Conservation (phyloP, 1,284 basidiomycete species). For the Apiotrichum domesticum region DNA sequence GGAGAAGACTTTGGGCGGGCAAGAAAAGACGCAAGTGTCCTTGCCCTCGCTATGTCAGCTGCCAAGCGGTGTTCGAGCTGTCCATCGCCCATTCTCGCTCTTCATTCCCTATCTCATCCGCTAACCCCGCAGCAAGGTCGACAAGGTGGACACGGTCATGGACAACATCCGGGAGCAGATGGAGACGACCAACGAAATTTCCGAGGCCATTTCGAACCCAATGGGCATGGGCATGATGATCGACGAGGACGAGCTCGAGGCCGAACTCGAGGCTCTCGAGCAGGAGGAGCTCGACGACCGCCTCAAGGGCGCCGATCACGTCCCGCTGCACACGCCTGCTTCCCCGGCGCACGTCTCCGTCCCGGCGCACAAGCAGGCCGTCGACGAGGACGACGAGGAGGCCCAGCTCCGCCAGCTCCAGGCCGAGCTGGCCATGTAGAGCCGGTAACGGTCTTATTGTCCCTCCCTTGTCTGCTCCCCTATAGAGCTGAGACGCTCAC, state of each 20-base stretch:
- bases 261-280: conserved; percentile 83
- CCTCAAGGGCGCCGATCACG: conserved; percentile 81
- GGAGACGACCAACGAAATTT: conserved; percentile 91
- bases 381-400: conserved; percentile 85
- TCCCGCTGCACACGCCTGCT: conserved; percentile 76
- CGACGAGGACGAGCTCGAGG: conserved; percentile 80
- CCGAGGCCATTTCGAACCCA: conserved; percentile 84
- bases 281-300: conserved; percentile 85
- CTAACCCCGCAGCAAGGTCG: conserved; percentile 55
- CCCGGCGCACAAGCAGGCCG: conserved; percentile 2
- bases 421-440: conserved; percentile 78
- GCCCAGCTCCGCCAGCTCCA: conserved; percentile 86
- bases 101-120: neutral
- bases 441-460: too few relatives aligned
- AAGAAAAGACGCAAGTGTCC: too few relatives aligned
- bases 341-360: conserved; percentile 53
- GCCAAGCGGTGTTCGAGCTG: too few relatives aligned
- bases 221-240: conserved; percentile 54
- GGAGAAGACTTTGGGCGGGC: too few relatives aligned
- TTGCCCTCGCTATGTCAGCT: too few relatives aligned
- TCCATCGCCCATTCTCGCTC: too few relatives aligned
- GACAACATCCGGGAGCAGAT: conserved; percentile 84
- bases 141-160: conserved; percentile 91
- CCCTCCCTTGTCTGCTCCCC: too few relatives aligned
- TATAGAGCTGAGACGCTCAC: too few relatives aligned